Conservation (phyloP, 257 asterid genomes). For the Handroanthus guayacan region DNA sequence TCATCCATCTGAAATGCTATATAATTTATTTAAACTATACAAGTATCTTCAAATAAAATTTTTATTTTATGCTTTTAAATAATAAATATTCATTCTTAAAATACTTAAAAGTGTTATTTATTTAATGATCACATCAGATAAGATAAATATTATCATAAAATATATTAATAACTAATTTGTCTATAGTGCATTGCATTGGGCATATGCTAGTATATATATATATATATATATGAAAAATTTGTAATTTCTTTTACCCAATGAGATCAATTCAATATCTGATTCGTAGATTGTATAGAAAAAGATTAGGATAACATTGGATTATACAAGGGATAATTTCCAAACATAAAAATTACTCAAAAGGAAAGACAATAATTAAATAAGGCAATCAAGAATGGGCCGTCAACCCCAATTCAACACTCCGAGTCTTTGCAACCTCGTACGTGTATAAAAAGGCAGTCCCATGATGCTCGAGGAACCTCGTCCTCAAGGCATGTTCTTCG, state of each 20-base stretch:
- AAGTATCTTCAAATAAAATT: too few species aligned
- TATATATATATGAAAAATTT: too few species aligned
- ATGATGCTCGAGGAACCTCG: slow-evolving; percentile 30
- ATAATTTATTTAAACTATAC: too few species aligned
- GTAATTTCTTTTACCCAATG: not conserved
- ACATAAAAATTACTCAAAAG: slow-evolving; percentile 1
- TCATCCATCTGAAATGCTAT: too few species aligned
- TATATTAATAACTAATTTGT: too few species aligned
- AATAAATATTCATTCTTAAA: too few species aligned
- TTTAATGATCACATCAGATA: too few species aligned
- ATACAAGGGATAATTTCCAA: slow-evolving; percentile 23
- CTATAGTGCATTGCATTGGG: too few species aligned
- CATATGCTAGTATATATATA: too few species aligned
- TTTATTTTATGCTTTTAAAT: too few species aligned
- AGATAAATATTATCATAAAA: too few species aligned
- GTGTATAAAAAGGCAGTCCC: not conserved
- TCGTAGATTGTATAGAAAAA: not conserved
- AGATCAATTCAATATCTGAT: not conserved
- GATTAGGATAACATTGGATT: slow-evolving; percentile 4
- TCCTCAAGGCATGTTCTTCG: slow-evolving; percentile 29
- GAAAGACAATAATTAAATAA: not conserved
- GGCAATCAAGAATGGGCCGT: not conserved
- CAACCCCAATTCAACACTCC: not conserved
- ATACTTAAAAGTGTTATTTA: too few species aligned
- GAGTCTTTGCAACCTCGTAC: not conserved